phyloP scores from a whole-genome alignment of 345 rosid species.

The Moricandia arvensis region DNA sequence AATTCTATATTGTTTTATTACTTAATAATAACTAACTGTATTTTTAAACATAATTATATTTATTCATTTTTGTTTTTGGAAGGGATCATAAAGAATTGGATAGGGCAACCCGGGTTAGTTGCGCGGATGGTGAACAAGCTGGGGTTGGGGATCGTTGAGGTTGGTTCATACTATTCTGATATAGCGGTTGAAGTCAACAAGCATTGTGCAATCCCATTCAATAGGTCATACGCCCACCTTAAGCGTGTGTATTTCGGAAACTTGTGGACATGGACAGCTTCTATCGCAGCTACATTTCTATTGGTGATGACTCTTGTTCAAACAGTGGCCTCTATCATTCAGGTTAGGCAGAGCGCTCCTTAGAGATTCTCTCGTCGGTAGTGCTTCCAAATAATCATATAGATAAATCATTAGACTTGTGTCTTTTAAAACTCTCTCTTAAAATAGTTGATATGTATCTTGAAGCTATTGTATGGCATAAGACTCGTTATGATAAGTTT shows the following conservation, averaged over 20 bases:
- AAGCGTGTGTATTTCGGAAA: slow-evolving; percentile 9
- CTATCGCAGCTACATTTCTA: background rate
- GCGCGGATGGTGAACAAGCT: slow-evolving; percentile 34
- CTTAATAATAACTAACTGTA: no score
- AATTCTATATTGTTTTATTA: no score
- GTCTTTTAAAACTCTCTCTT: no score
- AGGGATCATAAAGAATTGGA: slow-evolving; percentile 1
- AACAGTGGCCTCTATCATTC: background rate
- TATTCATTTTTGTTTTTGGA: background rate
- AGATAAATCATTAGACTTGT: no score
- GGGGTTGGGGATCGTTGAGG: background rate
- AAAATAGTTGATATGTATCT: no score
- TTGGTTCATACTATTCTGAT: background rate
- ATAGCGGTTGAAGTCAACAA: background rate
- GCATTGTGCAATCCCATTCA: background rate
- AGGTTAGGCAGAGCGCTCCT: background rate
- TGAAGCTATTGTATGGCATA: background rate
- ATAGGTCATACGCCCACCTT: background rate
- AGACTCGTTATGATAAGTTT: background rate
- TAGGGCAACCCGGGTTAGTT: background rate
- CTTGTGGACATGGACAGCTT: slow-evolving; percentile 9
- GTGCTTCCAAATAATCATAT: no score
- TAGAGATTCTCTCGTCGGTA: no score
- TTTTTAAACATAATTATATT: no score
- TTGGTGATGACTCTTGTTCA: slow-evolving; percentile 11